A percentile compares a stretch with the other conserved stretches of the same genome.
Conservation (phyloP, 73 alveolate species). For the Symbiodinium pilosum region DNA sequence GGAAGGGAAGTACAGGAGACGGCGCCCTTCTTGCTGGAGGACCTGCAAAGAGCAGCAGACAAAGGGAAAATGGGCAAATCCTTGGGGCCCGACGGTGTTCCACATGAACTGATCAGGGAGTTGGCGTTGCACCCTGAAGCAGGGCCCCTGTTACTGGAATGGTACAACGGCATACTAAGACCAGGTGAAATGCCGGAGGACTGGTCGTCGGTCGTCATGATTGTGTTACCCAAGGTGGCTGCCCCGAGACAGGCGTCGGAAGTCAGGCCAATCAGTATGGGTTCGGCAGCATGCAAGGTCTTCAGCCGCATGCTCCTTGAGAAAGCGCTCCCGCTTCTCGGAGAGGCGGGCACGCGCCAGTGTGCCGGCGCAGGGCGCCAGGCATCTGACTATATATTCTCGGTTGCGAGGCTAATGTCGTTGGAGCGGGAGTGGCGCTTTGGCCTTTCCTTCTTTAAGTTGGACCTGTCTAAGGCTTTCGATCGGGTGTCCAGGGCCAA, state of each 20-base stretch:
- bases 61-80: not conserved
- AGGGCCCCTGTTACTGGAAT: not conserved
- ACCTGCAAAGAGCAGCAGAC: not conserved
- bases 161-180: not conserved
- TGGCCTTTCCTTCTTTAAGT: no score
- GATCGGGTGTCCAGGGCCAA: no score
- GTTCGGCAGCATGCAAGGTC: not conserved
- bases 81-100: not conserved
- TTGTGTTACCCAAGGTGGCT: not conserved
- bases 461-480: no score
- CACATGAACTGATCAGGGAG: not conserved
- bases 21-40: not conserved
- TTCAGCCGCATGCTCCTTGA: not conserved
- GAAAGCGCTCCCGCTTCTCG: not conserved
- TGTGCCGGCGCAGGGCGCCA: no score
- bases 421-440: no score
- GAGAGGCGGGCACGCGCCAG: no score
- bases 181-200: not conserved
- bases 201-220: not conserved
- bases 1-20: not conserved
- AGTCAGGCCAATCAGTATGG: not conserved
- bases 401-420: no score
- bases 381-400: no score
- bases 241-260: not conserved
- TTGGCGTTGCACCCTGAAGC: not conserved